phyloP scores from a whole-genome alignment of 148 eudicot species.

The Rhododendron kiyosumense region DNA sequence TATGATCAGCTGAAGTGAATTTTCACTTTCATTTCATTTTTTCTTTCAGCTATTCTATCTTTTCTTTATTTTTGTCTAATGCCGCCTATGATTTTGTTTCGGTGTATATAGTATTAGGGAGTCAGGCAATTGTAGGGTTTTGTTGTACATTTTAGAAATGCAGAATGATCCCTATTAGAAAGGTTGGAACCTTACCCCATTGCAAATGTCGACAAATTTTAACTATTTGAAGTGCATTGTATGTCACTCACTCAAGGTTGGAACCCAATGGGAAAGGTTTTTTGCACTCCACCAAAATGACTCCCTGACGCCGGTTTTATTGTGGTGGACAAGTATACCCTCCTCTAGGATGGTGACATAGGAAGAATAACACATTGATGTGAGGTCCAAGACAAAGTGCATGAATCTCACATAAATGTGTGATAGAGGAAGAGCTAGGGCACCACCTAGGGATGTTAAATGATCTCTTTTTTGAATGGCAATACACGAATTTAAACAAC shows the following conservation, averaged over 20 bases:
- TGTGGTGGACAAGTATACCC: background rate
- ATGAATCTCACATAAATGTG: too few species aligned
- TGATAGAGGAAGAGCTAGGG: background rate
- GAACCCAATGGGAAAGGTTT: background rate
- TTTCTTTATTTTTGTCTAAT: background rate
- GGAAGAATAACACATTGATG: too few species aligned
- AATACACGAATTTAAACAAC: background rate
- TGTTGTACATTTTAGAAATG: background rate
- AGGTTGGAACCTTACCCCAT: background rate
- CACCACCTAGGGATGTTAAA: background rate
- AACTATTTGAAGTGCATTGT: background rate
- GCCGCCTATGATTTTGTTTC: background rate
- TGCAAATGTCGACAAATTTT: background rate
- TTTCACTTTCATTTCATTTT: background rate
- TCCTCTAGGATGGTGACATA: too few species aligned
- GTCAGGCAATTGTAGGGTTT: background rate
- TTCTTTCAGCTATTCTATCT: background rate
- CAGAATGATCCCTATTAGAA: background rate
- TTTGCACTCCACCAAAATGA: background rate
- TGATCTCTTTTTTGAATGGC: background rate
- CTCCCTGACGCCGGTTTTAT: background rate
- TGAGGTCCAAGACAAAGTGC: background rate
- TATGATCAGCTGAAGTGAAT: background rate
- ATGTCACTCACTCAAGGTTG: too few species aligned
- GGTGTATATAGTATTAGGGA: constrained; percentile 1